Percentiles rank a stretch among this genome's conserved stretches.
phyloP scores from a whole-genome alignment of 345 rosid genomes.

The Syzygium aromaticum region DNA sequence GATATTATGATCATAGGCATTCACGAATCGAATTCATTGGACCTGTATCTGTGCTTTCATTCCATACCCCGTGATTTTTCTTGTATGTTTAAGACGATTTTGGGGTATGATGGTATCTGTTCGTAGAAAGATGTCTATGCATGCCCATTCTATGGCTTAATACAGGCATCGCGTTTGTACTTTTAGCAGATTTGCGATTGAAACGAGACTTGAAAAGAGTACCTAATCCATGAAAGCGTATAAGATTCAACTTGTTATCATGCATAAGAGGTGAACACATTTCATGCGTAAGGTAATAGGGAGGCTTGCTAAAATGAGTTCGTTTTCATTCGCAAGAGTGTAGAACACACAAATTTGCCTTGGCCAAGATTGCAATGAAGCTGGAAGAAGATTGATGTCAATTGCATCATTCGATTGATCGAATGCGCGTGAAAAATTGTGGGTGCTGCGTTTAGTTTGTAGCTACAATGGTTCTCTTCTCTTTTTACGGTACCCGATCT shows the following conservation, averaged over 20 bases:
- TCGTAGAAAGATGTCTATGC: background rate
- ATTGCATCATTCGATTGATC: background rate
- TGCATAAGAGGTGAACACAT: background rate
- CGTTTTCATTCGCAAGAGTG: background rate
- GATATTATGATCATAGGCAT: background rate
- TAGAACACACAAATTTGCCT: background rate
- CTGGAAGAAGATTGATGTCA: background rate
- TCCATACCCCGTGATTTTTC: background rate
- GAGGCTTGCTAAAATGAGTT: background rate
- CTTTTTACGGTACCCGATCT: background rate
- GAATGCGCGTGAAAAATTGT: background rate
- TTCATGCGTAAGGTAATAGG: accelerated
- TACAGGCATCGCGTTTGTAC: background rate
- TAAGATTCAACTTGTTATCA: background rate
- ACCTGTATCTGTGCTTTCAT: background rate
- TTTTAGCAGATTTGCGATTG: background rate
- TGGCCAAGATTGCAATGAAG: background rate
- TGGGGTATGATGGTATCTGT: accelerated
- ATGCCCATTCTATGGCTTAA: background rate
- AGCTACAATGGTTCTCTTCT: background rate
- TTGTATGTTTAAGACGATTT: background rate
- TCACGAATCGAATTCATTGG: background rate
- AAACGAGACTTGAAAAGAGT: background rate
- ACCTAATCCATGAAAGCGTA: background rate
- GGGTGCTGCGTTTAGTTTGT: background rate